phyloP scores from a whole-genome alignment of 148 eudicot species.

The Dianthus caryophyllus region DNA sequence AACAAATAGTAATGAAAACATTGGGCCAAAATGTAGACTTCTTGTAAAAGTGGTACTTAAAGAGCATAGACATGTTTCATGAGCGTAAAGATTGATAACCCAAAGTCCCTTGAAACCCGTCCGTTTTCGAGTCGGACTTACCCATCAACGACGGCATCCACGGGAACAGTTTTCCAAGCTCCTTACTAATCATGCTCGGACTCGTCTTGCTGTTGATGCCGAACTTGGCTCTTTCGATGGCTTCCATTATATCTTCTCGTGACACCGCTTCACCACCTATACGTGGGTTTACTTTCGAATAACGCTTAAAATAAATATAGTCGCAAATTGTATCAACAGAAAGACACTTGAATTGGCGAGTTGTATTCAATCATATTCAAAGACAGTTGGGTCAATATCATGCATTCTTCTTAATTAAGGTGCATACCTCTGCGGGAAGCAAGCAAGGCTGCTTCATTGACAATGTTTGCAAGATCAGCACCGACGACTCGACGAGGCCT shows the following conservation, averaged over 20 bases:
- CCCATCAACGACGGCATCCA: conserved; percentile 83
- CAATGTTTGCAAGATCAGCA: too few relatives aligned
- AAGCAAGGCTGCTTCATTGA: conserved; percentile 89
- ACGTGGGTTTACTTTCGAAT: too few relatives aligned
- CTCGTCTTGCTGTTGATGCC: conserved; percentile 56
- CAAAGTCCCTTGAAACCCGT: conserved; percentile 46
- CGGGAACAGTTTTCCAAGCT: conserved; percentile 74
- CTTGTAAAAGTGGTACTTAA: not conserved
- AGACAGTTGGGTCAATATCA: not conserved
- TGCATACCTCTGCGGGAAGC: conserved; percentile 90
- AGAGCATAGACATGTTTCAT: conserved; percentile 10
- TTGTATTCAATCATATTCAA: too few relatives aligned
- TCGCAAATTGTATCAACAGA: too few relatives aligned
- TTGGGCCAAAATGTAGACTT: not conserved
- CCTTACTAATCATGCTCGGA: conserved; percentile 45
- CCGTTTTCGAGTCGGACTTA: conserved; percentile 30
- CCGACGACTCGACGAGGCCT: too few relatives aligned
- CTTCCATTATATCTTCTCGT: conserved; percentile 94
- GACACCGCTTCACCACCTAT: conserved; percentile 72
- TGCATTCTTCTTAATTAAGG: not conserved
- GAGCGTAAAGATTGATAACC: conserved; percentile 86
- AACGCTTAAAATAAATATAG: too few relatives aligned
- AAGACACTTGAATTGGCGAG: too few relatives aligned
- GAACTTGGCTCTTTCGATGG: conserved; percentile 84
- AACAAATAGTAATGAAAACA: not conserved